Conservation (phyloP, 371 early-diverging fungal species). For the Mortierella sp. region DNA sequence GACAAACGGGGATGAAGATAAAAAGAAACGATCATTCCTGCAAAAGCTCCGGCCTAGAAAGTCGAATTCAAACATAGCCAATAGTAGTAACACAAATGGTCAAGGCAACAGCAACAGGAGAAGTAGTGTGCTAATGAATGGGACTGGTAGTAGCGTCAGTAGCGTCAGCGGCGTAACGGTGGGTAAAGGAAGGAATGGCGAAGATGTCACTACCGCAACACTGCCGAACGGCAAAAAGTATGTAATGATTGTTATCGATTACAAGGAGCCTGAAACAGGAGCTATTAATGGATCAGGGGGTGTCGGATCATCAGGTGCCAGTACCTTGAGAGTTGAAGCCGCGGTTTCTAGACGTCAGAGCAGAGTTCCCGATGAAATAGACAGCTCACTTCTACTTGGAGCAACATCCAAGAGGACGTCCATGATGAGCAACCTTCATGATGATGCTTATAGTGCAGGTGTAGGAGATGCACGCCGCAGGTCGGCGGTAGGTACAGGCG, state of each 20-base stretch:
- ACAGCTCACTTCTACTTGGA: neutral
- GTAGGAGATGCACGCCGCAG: conserved; percentile 12
- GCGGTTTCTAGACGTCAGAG: conserved; percentile 25
- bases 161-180: neutral
- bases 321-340: conserved; percentile 11
- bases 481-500: conserved; percentile 14
- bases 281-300: conserved; percentile 3
- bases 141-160: conserved; percentile 16
- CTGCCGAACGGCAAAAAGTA: conserved; percentile 45
- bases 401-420: conserved; percentile 14
- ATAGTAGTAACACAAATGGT: neutral
- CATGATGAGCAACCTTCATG: neutral
- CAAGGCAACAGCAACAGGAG: neutral
- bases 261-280: conserved; percentile 8
- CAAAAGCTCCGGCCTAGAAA: conserved; percentile 30
- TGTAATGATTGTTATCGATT: conserved; percentile 48
- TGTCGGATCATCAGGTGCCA: neutral
- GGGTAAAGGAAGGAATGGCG: conserved; percentile 8
- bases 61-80: conserved; percentile 12
- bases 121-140: conserved; percentile 14
- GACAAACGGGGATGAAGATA: conserved; percentile 24
- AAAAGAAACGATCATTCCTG: conserved; percentile 36
- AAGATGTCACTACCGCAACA: conserved; percentile 12
- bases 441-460: neutral
- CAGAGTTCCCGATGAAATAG: conserved; percentile 12